A percentile compares a stretch with the other conserved stretches of the same genome.
Evolutionary conservation across 495 filamentous ascomycete genomes (phyloP).

Genomic region (Neohortaea acidophila): DNA sequence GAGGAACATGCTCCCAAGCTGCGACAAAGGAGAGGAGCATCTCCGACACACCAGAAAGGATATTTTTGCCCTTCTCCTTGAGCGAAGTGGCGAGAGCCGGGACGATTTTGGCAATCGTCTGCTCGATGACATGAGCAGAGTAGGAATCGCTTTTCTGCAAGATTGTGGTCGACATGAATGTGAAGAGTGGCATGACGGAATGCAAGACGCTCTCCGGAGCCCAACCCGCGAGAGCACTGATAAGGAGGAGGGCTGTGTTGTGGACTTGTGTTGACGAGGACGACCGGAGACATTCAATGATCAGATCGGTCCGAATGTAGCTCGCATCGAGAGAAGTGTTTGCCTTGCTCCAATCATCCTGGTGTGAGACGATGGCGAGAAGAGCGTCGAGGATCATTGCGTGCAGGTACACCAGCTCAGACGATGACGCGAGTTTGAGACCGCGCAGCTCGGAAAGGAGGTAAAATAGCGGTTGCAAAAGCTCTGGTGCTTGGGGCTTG

Average conservation of each 20-base stretch:
- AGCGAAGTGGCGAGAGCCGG: constrained; percentile 80
- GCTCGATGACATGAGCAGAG: constrained; percentile 80
- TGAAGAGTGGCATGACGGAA: constrained; percentile 97
- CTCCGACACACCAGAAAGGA: constrained; percentile 66
- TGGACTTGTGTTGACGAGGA: constrained; percentile 81
- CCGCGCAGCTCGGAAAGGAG: constrained; percentile 70
- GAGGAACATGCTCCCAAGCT: constrained; percentile 87
- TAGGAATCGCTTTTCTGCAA: constrained; percentile 86
- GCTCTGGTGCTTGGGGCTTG: constrained; percentile 51
- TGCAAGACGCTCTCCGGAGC: constrained; percentile 81
- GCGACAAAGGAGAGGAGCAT: constrained; percentile 80
- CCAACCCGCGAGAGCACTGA: constrained; percentile 65
- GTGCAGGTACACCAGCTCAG: constrained; percentile 75
- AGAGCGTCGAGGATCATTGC: constrained; percentile 62
- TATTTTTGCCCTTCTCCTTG: constrained; percentile 57
- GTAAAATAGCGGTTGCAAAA: constrained; percentile 65
- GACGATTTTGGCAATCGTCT: constrained; percentile 78
- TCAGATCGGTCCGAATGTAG: constrained; percentile 65
- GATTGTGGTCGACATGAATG: constrained; percentile 83
- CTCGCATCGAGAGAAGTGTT: constrained; percentile 52
- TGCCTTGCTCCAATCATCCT: constrained; percentile 42
- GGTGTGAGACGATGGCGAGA: constrained; percentile 48
- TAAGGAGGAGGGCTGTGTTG: constrained; percentile 76
- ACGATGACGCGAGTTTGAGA: constrained; percentile 52
- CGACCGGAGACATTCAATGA: constrained; percentile 81